A percentile compares a stretch with the other conserved stretches of the same genome.
phyloP scores from a whole-genome alignment of 1,139 yeast species.

The Spencermartinsiella ligniputridi region DNA sequence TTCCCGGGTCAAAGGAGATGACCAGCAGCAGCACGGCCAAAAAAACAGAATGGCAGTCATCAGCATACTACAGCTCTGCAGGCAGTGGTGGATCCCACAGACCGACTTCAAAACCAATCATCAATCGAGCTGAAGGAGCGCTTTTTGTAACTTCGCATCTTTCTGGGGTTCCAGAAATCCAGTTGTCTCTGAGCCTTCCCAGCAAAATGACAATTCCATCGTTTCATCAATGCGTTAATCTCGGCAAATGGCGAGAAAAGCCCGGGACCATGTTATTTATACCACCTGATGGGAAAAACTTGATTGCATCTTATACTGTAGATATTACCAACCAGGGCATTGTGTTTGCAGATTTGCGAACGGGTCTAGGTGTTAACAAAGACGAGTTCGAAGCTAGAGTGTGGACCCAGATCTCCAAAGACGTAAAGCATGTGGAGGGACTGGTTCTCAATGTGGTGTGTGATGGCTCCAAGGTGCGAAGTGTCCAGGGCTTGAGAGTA shows the following conservation, averaged over 20 bases:
- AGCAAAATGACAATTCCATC: slow-evolving; percentile 33
- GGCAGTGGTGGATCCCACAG: slow-evolving; percentile 15
- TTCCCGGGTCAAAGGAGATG: slow-evolving; percentile 24
- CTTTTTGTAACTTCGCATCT: slow-evolving; percentile 62
- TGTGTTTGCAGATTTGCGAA: slow-evolving; percentile 54
- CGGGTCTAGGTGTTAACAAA: slow-evolving; percentile 54
- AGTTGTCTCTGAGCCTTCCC: slow-evolving; percentile 46
- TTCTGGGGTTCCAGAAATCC: slow-evolving; percentile 71
- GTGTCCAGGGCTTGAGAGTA: slow-evolving; percentile 51
- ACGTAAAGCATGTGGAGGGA: slow-evolving; percentile 54
- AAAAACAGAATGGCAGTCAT: slow-evolving; percentile 18
- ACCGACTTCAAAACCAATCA: slow-evolving; percentile 37
- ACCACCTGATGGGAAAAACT: slow-evolving; percentile 84
- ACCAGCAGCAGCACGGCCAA: slow-evolving; percentile 2
- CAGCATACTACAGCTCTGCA: slow-evolving; percentile 33
- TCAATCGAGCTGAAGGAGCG: slow-evolving; percentile 62
- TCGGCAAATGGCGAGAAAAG: slow-evolving; percentile 26
- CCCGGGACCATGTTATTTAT: slow-evolving; percentile 52
- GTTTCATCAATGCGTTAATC: slow-evolving; percentile 56
- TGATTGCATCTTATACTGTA: slow-evolving; percentile 59
- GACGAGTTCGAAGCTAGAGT: slow-evolving; percentile 77
- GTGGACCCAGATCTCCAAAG: slow-evolving; percentile 47
- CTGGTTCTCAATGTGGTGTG: slow-evolving; percentile 50
- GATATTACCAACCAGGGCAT: slow-evolving; percentile 47
- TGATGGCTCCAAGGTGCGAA: slow-evolving; percentile 28